These are phyloP conservation scores for Cenchrus americanus DNA, from an alignment of 176 grass and related monocot genomes.

Conservation along the genomic window DNA sequence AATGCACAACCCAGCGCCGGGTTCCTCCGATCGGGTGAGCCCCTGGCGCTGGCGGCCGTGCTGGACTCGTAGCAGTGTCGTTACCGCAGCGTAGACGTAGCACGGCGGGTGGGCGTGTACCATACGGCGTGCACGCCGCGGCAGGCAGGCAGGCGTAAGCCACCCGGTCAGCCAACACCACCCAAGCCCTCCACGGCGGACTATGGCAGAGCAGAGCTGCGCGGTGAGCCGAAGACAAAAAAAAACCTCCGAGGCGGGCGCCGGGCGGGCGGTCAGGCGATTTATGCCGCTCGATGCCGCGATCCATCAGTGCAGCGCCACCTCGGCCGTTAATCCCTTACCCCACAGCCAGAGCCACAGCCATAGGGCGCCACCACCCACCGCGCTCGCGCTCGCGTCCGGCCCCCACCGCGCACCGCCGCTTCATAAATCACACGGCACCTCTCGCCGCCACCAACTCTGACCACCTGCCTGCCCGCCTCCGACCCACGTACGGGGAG, in stretches of 20 bases:
- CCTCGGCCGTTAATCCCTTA: background rate
- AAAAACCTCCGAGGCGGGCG: background rate
- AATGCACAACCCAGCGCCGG: background rate
- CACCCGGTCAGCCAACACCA: conserved; percentile 5
- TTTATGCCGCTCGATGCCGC: background rate
- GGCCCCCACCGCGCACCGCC: conserved; percentile 23
- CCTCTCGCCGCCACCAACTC: conserved; percentile 5
- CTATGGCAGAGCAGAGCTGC: background rate
- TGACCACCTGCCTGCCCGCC: too few species aligned
- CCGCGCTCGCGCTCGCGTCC: background rate
- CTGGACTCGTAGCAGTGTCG: background rate
- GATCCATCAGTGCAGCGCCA: conserved; percentile 7
- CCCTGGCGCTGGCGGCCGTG: too few species aligned
- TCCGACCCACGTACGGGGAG: background rate
- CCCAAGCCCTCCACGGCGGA: background rate
- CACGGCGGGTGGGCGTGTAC: background rate
- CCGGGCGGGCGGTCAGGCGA: background rate
- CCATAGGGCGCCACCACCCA: background rate
- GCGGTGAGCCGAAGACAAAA: background rate
- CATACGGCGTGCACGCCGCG: background rate
- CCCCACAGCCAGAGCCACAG: background rate
- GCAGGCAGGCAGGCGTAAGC: background rate
- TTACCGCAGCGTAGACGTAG: background rate
- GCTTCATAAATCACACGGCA: conserved; percentile 36
- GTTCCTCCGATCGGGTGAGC: background rate